Conservation (phyloP, 306 rosid genomes). For the Gleditsia sinensis region DNA sequence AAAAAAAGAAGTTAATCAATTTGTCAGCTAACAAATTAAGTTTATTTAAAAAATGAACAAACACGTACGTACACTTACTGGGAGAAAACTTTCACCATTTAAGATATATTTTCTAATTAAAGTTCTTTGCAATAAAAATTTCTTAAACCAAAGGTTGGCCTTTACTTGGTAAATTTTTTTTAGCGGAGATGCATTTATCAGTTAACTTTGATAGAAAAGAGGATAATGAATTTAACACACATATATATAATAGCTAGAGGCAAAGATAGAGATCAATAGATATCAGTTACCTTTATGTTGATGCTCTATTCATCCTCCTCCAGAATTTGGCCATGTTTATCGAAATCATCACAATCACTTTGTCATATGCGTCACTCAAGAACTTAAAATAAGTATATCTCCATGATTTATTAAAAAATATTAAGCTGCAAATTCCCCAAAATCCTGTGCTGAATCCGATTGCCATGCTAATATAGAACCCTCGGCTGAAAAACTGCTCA, state of each 20-base stretch:
- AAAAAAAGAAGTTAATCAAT: no score
- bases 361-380: not conserved
- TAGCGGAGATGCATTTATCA: not conserved
- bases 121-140: no score
- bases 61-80: not conserved
- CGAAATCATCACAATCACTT: not conserved
- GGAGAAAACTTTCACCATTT: not conserved
- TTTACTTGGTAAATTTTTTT: not conserved
- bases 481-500: not conserved
- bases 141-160: no score
- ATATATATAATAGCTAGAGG: no score
- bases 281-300: not conserved
- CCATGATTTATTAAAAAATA: not conserved
- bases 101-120: not conserved
- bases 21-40: not conserved
- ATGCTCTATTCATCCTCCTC: not conserved
- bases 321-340: no score
- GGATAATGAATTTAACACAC: not conserved
- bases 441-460: no score
- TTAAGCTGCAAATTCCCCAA: no score
- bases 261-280: not conserved
- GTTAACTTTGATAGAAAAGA: not conserved
- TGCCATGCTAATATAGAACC: not conserved
- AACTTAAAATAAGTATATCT: not conserved
- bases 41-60: not conserved